Evolutionary conservation across 441 rosid species (phyloP), one percentile per base, ranked within the genome.

Genomic region (Kokia cookei): DNA sequence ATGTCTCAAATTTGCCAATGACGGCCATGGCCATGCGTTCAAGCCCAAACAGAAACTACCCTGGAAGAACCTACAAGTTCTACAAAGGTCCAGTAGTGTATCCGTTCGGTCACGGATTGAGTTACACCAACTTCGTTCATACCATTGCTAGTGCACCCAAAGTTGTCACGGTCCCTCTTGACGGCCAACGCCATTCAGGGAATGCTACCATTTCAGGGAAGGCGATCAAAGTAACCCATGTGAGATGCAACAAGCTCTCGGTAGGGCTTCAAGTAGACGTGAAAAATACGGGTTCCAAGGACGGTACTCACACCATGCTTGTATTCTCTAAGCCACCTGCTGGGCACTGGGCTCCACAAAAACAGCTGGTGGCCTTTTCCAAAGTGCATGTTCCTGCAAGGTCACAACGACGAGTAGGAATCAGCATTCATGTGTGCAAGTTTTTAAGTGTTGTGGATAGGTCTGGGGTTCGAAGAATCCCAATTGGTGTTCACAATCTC

Each of bases 1-100:
- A 93, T 43, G 55, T 91, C 2, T 51, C 80, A 6, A 86, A 88
- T 73, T 75, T 95, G 9, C 93, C 96, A 1, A 95, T 95, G 99
- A 93, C 98, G 0, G 79, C 86, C 67, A 93, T 95, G 99, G 85
- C 85, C 0, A 95, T 95, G 99, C 74, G 97, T 50, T 60, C 98
- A 2, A 83, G 80, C 79, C 73, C 51, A 9, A 81, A 88, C 2
- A 87, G 73, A 32, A 80, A 77, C 22, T 88, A 87, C 75, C 97
- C 97, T 0, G 99, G 99, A 65, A 84, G 99, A 74, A 95, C 97
- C 27, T 95, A 95, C 75, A 83, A 96, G 58, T 93, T 94, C 79
- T 93, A 94, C 70, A 86, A 81, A 10, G 99, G 98, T 13, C 85
- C 86, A 5, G 91, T 90, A 0, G 94, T 94, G 47, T 94, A 91